phyloP scores from a whole-genome alignment of 208 protist species.

The Leishmania aethiopica region DNA sequence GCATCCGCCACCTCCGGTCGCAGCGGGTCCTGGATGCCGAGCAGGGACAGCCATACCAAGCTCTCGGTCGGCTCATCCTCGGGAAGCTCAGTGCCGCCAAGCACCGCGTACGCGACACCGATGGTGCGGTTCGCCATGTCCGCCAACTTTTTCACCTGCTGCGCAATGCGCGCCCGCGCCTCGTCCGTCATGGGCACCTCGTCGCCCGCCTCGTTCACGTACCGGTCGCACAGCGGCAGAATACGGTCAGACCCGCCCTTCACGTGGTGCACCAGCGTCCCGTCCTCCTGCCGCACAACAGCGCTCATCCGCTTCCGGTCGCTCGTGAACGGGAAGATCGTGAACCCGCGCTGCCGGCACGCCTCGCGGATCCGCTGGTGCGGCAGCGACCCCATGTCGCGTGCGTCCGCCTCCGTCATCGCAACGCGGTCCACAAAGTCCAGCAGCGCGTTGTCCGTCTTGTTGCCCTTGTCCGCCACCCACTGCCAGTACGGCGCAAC shows the following conservation, averaged over 20 bases:
- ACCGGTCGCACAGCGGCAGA: slow-evolving; percentile 71
- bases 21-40: slow-evolving; percentile 95
- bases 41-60: slow-evolving; percentile 94
- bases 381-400: slow-evolving; percentile 42
- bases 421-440: slow-evolving; percentile 72
- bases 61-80: slow-evolving; percentile 63
- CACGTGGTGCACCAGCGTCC: slow-evolving; percentile 64
- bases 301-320: slow-evolving; percentile 90
- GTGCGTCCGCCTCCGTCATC: slow-evolving; percentile 27
- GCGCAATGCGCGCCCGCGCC: slow-evolving; percentile 39
- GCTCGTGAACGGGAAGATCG: slow-evolving; percentile 86
- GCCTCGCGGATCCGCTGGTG: slow-evolving; percentile 58
- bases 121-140: slow-evolving; percentile 85
- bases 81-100: slow-evolving; percentile 34
- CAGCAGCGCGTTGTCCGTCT: slow-evolving; percentile 87
- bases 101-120: slow-evolving; percentile 65
- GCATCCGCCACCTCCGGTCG: slow-evolving; percentile 93
- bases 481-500: slow-evolving; percentile 62
- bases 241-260: slow-evolving; percentile 95
- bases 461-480: slow-evolving; percentile 79
- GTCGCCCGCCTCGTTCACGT: slow-evolving; percentile 55
- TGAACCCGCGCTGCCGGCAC: slow-evolving; percentile 47
- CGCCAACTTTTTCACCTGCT: slow-evolving; percentile 52
- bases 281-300: slow-evolving; percentile 50
- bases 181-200: slow-evolving; percentile 47